A percentile compares a stretch with the other conserved stretches of the same genome.
Conservation (phyloP, 371 early-diverging fungal species). For the Cladochytrium tenue region DNA sequence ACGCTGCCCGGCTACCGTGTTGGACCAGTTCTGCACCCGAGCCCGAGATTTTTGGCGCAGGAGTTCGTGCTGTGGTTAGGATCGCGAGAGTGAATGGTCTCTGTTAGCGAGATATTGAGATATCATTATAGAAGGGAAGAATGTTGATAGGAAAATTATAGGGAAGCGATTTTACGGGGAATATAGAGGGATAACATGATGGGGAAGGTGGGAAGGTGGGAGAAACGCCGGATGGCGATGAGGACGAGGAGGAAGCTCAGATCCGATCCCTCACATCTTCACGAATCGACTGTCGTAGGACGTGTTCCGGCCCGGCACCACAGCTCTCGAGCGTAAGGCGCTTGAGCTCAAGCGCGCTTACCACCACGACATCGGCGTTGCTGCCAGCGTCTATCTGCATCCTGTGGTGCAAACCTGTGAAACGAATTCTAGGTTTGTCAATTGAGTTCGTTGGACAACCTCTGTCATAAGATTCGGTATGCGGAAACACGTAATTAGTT, state of each 20-base stretch:
- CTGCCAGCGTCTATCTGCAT: too few relatives aligned
- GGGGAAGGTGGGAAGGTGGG: too few relatives aligned
- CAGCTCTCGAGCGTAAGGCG: constrained; percentile 29
- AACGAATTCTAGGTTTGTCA: too few relatives aligned
- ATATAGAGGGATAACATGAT: neutral
- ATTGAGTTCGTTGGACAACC: too few relatives aligned
- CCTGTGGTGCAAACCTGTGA: too few relatives aligned
- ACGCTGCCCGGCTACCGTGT: constrained; percentile 41
- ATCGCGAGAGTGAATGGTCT: neutral
- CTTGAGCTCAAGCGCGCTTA: constrained; percentile 39
- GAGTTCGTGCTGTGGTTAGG: constrained; percentile 24
- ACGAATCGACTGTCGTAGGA: constrained; percentile 15
- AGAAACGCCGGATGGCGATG: too few relatives aligned
- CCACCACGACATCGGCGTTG: too few relatives aligned
- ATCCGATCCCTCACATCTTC: constrained; percentile 36
- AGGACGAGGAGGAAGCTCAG: too few relatives aligned
- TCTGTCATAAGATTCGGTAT: too few relatives aligned
- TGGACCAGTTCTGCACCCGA: constrained; percentile 42
- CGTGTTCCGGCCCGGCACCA: constrained; percentile 22
- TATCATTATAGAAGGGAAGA: neutral
- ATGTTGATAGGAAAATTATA: constrained; percentile 1
- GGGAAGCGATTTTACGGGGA: neutral
- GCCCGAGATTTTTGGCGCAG: constrained; percentile 30
- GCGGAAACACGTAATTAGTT: too few relatives aligned
- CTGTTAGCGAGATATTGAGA: neutral